Base-by-base conservation (phyloP, 345 rosid genomes). In the Nephelium lappaceum region DNA sequence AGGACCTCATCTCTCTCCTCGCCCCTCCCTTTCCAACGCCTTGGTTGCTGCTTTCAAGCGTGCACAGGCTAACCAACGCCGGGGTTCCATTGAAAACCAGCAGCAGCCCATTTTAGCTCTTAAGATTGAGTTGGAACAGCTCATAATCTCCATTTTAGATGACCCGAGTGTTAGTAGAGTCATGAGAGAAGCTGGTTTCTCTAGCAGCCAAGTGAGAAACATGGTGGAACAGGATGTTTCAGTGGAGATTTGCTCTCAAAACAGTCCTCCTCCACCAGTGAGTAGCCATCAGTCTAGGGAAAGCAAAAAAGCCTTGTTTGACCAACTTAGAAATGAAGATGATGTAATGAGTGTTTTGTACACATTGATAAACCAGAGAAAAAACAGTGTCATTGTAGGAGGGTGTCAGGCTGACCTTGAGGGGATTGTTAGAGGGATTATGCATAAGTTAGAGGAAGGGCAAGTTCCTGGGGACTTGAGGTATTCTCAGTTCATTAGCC, bases 131-230 rank as follows among this genome's bases (percentile, higher is more conserved):
- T 62, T 86, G 15, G 91, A 92, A 78, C 93, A 89, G 72, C 91
- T 92, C 5, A 64, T 89, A 16, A 79, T 90, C 41, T 90, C 96
- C 47, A 90, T 92, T 64, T 81, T 92, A 12, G 96, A 92, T 68
- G 96, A 92, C 74, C 96, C 96, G 6, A 92, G 96, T 74, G 96
- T 92, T 10, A 90, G 91, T 75, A 84, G 96, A 75, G 93, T 92
- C 76, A 92, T 92, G 96, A 87, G 93, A 53, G 96, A 92, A 82
- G 93, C 96, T 24, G 96, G 96, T 51, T 92, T 92, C 83, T 92
- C 93, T 12, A 92, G 93, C 73, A 73, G 91, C 38, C 91, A 86
- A 55, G 88, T 92, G 27, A 90, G 90, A 79, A 86, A 39, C 82
- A 84, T 83, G 67, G 92, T 92, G 1, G 92, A 92, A 74, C 88